Percentiles rank a stretch among this genome's conserved stretches.
Evolutionary conservation across 2,329 filamentous ascomycete species (phyloP).

Genomic region (Sporothrix globosa): DNA sequence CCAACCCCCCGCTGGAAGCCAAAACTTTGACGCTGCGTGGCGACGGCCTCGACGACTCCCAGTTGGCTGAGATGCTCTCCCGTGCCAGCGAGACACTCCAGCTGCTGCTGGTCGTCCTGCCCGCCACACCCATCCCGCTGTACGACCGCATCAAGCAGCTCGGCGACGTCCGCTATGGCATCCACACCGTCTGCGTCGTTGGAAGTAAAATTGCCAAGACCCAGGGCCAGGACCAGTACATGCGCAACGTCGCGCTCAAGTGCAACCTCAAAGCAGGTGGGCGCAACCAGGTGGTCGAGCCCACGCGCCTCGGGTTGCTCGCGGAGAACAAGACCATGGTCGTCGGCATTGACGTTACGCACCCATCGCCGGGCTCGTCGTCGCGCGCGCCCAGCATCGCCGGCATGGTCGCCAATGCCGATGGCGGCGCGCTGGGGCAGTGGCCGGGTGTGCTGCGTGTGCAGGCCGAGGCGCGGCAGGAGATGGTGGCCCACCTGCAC

Average conservation of each 20-base stretch:
- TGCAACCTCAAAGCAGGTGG: constrained; percentile 68
- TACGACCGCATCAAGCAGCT: constrained; percentile 63
- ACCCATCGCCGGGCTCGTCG: constrained; percentile 68
- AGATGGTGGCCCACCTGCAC: constrained; percentile 65
- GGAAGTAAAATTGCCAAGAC: constrained; percentile 52
- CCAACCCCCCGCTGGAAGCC: neutral
- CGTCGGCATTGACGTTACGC: constrained; percentile 72
- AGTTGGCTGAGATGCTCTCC: constrained; percentile 24
- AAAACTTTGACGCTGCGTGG: neutral
- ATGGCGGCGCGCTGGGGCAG: constrained; percentile 61
- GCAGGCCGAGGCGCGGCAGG: constrained; percentile 57
- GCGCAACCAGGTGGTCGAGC: constrained; percentile 57
- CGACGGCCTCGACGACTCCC: constrained; percentile 17
- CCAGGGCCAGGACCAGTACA: constrained; percentile 48
- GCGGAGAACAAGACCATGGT: constrained; percentile 67
- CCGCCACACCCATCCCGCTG: constrained; percentile 47
- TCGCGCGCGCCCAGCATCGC: constrained; percentile 66
- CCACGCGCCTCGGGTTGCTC: constrained; percentile 54
- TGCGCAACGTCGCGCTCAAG: constrained; percentile 62
- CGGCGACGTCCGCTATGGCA: constrained; percentile 60
- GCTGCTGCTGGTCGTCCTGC: constrained; percentile 57
- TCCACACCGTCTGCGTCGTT: constrained; percentile 63
- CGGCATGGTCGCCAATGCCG: constrained; percentile 68
- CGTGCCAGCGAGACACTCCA: constrained; percentile 11
- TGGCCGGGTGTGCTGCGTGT: constrained; percentile 68